Base-by-base conservation (phyloP, 2,329 filamentous ascomycete species). In the Sphaceloma murrayae region DNA sequence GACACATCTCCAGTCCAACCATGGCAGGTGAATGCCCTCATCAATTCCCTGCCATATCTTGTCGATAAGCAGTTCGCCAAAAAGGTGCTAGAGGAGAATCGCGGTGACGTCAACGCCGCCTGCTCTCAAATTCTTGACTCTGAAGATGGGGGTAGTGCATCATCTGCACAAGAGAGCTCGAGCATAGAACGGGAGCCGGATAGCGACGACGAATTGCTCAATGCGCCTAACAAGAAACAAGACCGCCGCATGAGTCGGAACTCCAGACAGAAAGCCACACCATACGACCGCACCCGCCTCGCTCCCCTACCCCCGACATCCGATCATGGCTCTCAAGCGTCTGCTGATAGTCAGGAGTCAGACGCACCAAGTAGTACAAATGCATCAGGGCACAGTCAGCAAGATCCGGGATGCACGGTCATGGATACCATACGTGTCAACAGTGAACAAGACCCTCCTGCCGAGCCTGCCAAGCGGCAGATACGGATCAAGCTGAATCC, bases 21-120 rank as follows among this genome's bases (percentile, higher is more conserved):
- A 2, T 77, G 72, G 73, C 74, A 74, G 62, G 69, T 77, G 39
- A 67, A 72, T 27, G 63, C 66, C 4, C 72, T 77, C 5, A 60
- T 65, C 42, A 67, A 67, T 50, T 69, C 69, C 3, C 58, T 77
- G 7, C 72, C 72, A 14, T 69, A 67, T 45, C 62, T 67, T 42
- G 64, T 67, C 31, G 68, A 74, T 51, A 67, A 68, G 30, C 63
- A 62, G 19, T 67, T 66, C 17, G 72, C 77, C 48, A 67, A 69
- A 38, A 65, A 69, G 50, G 66, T 69, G 48, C 62, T 78, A 22
- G 65, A 72, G 52, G 66, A 69, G 50, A 68, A 66, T 46, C 70
- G 68, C 39, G 73, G 74, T 31, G 68, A 74, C 51, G 65, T 78
- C 33, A 65, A 75, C 51, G 57, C 63, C 19, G 70, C 73, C 5